Evolutionary conservation across 148 eudicot species (phyloP).

Genomic region (Agrostemma githago): DNA sequence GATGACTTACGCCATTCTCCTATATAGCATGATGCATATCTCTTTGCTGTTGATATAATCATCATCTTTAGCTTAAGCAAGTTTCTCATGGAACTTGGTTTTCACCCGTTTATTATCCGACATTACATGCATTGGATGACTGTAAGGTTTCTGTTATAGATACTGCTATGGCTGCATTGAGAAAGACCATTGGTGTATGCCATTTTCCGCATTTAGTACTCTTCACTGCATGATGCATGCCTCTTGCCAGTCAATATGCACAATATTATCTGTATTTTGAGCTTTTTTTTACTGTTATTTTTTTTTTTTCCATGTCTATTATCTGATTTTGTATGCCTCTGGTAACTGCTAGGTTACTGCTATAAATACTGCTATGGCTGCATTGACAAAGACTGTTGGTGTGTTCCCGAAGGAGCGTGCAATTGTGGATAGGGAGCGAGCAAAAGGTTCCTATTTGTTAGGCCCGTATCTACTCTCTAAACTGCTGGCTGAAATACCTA

Average conservation of each 20-base stretch:
- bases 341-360: constrained; percentile 73
- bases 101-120: no score
- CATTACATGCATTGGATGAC: no score
- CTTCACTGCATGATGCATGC: background rate
- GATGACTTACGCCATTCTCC: no score
- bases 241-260: background rate
- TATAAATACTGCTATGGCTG: constrained; percentile 99
- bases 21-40: no score
- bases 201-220: background rate
- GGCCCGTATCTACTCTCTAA: constrained; percentile 92
- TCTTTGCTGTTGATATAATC: no score
- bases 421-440: constrained; percentile 90
- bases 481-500: constrained; percentile 87
- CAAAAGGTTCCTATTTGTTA: constrained; percentile 78
- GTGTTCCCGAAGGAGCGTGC: constrained; percentile 97
- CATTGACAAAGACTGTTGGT: constrained; percentile 93
- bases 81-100: no score
- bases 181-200: background rate
- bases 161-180: no score
- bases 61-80: no score
- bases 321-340: constrained; percentile 12
- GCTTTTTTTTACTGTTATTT: background rate
- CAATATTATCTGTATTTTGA: background rate
- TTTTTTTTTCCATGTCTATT: background rate
- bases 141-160: no score